Conservation (phyloP, 345 rosid species). For the Gossypium anomalum region DNA sequence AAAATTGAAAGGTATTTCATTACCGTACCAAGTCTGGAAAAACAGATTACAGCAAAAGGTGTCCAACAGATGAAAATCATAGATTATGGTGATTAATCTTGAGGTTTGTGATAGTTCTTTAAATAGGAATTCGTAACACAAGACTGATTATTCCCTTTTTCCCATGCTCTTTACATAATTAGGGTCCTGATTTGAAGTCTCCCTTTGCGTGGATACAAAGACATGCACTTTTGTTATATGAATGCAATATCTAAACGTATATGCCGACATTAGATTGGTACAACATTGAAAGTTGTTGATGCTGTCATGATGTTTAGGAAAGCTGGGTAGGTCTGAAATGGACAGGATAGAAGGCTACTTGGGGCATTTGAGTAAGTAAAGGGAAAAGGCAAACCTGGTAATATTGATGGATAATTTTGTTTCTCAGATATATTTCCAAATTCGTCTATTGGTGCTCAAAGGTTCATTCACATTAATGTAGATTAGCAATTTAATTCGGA, state of each 20-base stretch:
- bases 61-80: neutral
- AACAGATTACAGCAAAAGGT: neutral
- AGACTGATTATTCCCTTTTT: neutral
- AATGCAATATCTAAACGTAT: neutral
- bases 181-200: neutral
- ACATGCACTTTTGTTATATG: neutral
- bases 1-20: neutral
- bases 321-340: too few relatives aligned
- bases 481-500: too few relatives aligned
- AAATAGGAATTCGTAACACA: neutral
- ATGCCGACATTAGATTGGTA: neutral
- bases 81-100: neutral
- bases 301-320: neutral
- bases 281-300: neutral
- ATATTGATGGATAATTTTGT: too few relatives aligned
- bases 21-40: neutral
- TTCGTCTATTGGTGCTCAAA: too few relatives aligned
- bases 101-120: neutral
- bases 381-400: too few relatives aligned
- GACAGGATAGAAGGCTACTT: too few relatives aligned
- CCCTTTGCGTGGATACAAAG: neutral
- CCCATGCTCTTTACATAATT: neutral
- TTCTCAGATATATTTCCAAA: too few relatives aligned
- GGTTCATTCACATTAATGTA: too few relatives aligned
- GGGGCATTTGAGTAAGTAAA: too few relatives aligned